phyloP scores from a whole-genome alignment of 2,329 filamentous ascomycete genomes.

The Diplodia seriata region DNA sequence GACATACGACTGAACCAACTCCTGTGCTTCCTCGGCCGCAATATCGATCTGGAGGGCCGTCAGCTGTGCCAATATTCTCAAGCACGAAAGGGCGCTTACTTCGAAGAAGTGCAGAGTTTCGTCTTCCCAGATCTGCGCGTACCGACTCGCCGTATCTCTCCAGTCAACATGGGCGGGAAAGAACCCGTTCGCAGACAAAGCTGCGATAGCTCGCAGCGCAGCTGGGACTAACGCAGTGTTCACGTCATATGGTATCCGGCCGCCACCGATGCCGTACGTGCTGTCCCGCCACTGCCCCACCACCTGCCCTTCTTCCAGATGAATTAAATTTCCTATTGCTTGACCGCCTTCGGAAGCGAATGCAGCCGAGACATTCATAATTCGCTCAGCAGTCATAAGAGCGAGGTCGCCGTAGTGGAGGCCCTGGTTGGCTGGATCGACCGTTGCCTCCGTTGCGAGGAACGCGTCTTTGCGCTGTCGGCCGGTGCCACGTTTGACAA shows the following conservation, averaged over 20 bases:
- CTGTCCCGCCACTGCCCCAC: constrained; percentile 71
- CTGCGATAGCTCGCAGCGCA: constrained; percentile 64
- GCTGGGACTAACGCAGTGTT: constrained; percentile 69
- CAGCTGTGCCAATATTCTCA: not conserved
- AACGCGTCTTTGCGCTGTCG: constrained; percentile 46
- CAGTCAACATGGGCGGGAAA: constrained; percentile 60
- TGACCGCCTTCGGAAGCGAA: constrained; percentile 60
- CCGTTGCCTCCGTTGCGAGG: constrained; percentile 54
- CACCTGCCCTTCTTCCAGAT: constrained; percentile 60
- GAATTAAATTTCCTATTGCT: constrained; percentile 62
- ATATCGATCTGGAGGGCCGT: not conserved
- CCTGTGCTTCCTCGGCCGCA: constrained; percentile 51
- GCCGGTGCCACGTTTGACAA: constrained; percentile 57
- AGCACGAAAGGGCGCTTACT: constrained; percentile 58
- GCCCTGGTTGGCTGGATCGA: constrained; percentile 60
- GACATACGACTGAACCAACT: constrained; percentile 59
- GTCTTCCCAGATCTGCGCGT: constrained; percentile 69
- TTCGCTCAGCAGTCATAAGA: constrained; percentile 62
- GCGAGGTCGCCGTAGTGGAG: constrained; percentile 62
- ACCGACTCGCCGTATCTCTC: constrained; percentile 54
- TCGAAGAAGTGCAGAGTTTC: constrained; percentile 65
- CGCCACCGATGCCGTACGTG: constrained; percentile 65
- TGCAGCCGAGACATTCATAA: constrained; percentile 62
- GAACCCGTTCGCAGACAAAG: constrained; percentile 58
- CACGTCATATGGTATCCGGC: constrained; percentile 69